Evolutionary conservation across 2,329 filamentous ascomycete species (phyloP), one percentile per base, ranked within the genome.

Genomic region (Epicoccum nigrum): DNA sequence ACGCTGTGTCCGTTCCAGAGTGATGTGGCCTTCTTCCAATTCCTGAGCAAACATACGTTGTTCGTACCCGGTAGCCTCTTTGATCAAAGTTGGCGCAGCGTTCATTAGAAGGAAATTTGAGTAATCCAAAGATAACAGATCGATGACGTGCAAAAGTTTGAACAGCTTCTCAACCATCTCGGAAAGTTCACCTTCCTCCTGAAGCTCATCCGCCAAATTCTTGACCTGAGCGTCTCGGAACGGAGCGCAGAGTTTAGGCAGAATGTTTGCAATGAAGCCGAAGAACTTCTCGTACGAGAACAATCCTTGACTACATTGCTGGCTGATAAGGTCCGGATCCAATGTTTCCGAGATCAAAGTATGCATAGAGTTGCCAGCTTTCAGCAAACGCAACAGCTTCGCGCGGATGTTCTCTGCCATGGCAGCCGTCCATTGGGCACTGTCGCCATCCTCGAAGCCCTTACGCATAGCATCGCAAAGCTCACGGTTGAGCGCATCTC

Each of bases 221-320:
- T 88, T 87, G 51, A 91, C 87, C 67, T 91, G 86, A 4, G 83
- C 84, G 64, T 94, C 90, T n/a, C 90, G 81, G 66, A 90, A 86
- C 0, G 90, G 90, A 0, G 90, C 90, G 63, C 90, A 93, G 12
- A 94, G 82, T 67, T 89, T 89, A 5, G 89, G 89, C 40, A 94
- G 77, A 38, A 94, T 81, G 2, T 83, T 83, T 1, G 84, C 85
- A 81, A 93, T 90, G 56, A 90, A 88, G 2, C 80, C 77, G 67
- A 93, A 93, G 73, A 93, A 92, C 51, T 85, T 87, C 59, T 89
- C 86, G 59, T 92, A 92, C 0, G 89, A 92, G 69, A 93, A 93
- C 41, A 83, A 84, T 12, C 89, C 89, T 46, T 85, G 80, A 8
- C 78, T 77, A 63, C 89, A 90, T 59, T 92, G 87, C 32, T 81